Evolutionary conservation across 371 early-diverging fungal species (phyloP), one percentile per base, ranked within the genome.

Genomic region (Mycotypha africana): DNA sequence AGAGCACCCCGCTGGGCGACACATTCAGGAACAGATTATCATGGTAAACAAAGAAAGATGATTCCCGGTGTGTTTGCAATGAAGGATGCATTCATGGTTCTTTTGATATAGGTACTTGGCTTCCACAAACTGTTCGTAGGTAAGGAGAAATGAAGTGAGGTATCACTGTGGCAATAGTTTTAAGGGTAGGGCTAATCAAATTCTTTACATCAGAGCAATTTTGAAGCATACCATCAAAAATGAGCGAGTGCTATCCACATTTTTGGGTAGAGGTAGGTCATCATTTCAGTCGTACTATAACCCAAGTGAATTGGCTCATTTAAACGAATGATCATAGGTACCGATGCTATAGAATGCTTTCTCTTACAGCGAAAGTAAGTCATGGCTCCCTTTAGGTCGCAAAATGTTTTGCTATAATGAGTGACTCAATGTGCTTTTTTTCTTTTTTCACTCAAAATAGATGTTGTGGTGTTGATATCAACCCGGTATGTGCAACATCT

Each of bases 321-420:
- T n/a, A n/a, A n/a, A n/a, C n/a, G n/a, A n/a, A n/a, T n/a, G n/a
- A n/a, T 40, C 15, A 9, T 49, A 75, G 78, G 79, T 6, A 92
- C 95, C 1, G 95, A 94, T 58, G 91, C 91, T 8, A 94, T 93
- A n/a, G 95, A 94, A 56, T 81, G 85, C 31, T 87, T 91, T 41
- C 62, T 94, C 39, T 62, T 91, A 12, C 78, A 83, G 49, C 69
- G 95, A 71, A 79, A 81, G 82, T 85, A 67, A 23, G 47, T 28
- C 10, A 22, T n/a, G n/a, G n/a, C n/a, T n/a, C n/a, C n/a, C n/a
- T n/a, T n/a, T n/a, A n/a, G n/a, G n/a, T n/a, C n/a, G n/a, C n/a
- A n/a, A n/a, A n/a, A n/a, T n/a, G n/a, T n/a, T n/a, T n/a, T n/a
- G n/a, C n/a, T n/a, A n/a, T 16, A n/a, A 11, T 5, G 31, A 1